These are phyloP conservation scores for Spathaspora passalidarum DNA, from an alignment of 805 yeast genomes.

Conservation along the genomic window DNA sequence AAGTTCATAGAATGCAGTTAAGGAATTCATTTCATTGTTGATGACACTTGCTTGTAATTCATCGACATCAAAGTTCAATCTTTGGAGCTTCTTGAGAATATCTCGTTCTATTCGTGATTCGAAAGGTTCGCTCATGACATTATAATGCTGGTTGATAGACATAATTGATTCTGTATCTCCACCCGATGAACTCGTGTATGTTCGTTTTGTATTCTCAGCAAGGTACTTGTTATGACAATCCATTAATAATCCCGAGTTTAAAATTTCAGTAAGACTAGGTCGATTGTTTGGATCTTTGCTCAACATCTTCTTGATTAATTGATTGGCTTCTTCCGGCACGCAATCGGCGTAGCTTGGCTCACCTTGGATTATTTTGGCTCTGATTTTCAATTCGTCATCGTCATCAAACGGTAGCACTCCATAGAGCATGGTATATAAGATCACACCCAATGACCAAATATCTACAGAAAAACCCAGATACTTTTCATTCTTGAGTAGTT, in stretches of 20 bases:
- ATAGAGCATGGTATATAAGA: conserved; percentile 75
- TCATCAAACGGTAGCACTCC: conserved; percentile 93
- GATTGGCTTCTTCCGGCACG: conserved; percentile 48
- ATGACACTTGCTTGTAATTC: conserved; percentile 55
- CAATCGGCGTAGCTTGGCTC: conserved; percentile 58
- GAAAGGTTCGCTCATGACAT: conserved; percentile 38
- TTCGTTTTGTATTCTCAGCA: conserved; percentile 13
- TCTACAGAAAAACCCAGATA: conserved; percentile 83
- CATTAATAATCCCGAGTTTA: conserved; percentile 33
- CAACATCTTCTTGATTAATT: conserved; percentile 52
- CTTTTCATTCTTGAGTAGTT: conserved; percentile 61
- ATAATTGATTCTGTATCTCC: conserved; percentile 34
- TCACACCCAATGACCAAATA: conserved; percentile 90
- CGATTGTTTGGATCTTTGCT: conserved; percentile 64
- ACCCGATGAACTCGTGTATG: conserved; percentile 11
- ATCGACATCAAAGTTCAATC: conserved; percentile 63
- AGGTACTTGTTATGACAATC: conserved; percentile 28
- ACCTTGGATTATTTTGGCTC: conserved; percentile 54
- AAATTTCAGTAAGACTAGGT: conserved; percentile 44
- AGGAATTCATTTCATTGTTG: conserved; percentile 61
- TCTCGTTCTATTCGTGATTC: conserved; percentile 60
- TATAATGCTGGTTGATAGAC: conserved; percentile 39
- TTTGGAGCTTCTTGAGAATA: conserved; percentile 55
- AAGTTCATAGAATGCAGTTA: conserved; percentile 74
- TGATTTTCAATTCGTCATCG: conserved; percentile 66